Evolutionary conservation across 1,139 yeast species (phyloP).

Genomic region (Lodderomyces margitis): DNA sequence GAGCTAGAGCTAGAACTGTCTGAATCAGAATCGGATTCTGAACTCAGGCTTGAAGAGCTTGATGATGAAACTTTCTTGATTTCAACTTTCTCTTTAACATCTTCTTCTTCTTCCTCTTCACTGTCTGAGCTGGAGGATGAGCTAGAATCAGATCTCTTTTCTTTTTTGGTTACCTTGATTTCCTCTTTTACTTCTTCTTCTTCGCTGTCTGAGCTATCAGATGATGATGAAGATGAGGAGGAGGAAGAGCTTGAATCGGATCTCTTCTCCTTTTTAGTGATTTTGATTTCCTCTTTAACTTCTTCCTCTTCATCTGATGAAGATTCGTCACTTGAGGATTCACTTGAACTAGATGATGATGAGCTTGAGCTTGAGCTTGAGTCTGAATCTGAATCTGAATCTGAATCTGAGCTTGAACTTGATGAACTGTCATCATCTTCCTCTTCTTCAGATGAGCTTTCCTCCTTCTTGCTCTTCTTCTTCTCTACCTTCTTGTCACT

Average conservation of each 20-base stretch:
- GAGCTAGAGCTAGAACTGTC: not conserved
- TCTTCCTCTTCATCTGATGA: conserved; percentile 23
- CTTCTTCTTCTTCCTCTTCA: conserved; percentile 3
- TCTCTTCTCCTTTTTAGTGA: conserved; percentile 26
- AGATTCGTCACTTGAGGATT: conserved; percentile 16
- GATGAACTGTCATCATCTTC: not conserved
- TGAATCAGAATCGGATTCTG: conserved; percentile 18
- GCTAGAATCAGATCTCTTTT: conserved; percentile 14
- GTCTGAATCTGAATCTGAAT: conserved; percentile 12
- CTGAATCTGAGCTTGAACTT: conserved; percentile 16
- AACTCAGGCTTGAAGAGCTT: conserved; percentile 17
- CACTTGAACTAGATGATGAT: conserved; percentile 1
- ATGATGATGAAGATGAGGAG: conserved; percentile 24
- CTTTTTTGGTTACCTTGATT: conserved; percentile 26
- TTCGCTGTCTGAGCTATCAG: conserved; percentile 16
- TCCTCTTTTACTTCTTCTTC: conserved; percentile 14
- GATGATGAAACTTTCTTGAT: conserved; percentile 6
- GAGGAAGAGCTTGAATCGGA: conserved; percentile 2
- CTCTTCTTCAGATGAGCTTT: conserved; percentile 3
- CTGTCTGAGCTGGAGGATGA: not conserved
- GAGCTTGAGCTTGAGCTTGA: conserved; percentile 8
- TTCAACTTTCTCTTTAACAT: conserved; percentile 1
- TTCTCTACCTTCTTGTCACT: conserved; percentile 5
- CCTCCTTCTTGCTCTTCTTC: conserved; percentile 3
- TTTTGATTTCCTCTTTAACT: conserved; percentile 18